Evolutionary conservation across 768 basidiomycete species (phyloP).

Genomic region (Mycena haematopus): DNA sequence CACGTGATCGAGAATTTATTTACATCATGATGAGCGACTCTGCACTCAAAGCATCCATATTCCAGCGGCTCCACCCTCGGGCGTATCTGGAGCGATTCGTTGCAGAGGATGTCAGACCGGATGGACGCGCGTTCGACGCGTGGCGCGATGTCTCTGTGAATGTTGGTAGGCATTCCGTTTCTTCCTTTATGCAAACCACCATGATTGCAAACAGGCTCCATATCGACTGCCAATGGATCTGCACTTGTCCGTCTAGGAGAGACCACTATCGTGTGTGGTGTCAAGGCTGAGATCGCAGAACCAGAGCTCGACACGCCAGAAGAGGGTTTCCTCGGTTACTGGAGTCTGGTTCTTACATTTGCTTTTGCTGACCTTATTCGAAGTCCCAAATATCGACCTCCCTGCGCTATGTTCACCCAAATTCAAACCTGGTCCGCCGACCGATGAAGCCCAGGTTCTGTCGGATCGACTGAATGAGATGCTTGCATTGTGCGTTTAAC

Average conservation of each 20-base stretch:
- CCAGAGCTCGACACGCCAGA: constrained; percentile 80
- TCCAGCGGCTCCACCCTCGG: constrained; percentile 89
- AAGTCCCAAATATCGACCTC: constrained; percentile 95
- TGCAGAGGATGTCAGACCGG: constrained; percentile 77
- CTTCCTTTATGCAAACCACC: neutral
- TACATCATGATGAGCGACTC: constrained; percentile 12
- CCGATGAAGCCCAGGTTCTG: constrained; percentile 92
- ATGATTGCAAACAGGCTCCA: constrained; percentile 66
- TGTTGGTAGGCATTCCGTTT: constrained; percentile 61
- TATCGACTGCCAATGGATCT: constrained; percentile 93
- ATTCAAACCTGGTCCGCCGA: constrained; percentile 95
- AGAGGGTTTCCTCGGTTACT: constrained; percentile 84
- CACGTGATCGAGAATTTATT: neutral
- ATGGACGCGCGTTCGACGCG: constrained; percentile 71
- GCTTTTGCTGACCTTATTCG: constrained; percentile 8
- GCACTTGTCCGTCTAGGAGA: constrained; percentile 89
- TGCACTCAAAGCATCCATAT: constrained; percentile 60
- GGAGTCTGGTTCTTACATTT: neutral
- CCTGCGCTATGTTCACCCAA: constrained; percentile 91
- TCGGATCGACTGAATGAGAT: constrained; percentile 83
- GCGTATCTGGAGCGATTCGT: constrained; percentile 90
- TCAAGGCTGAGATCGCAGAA: constrained; percentile 94
- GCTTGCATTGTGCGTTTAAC: constrained; percentile 66
- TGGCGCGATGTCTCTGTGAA: constrained; percentile 84
- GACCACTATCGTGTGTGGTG: constrained; percentile 95